Base-by-base conservation (phyloP, 2,329 filamentous ascomycete genomes). In the Alternaria brassicae region DNA sequence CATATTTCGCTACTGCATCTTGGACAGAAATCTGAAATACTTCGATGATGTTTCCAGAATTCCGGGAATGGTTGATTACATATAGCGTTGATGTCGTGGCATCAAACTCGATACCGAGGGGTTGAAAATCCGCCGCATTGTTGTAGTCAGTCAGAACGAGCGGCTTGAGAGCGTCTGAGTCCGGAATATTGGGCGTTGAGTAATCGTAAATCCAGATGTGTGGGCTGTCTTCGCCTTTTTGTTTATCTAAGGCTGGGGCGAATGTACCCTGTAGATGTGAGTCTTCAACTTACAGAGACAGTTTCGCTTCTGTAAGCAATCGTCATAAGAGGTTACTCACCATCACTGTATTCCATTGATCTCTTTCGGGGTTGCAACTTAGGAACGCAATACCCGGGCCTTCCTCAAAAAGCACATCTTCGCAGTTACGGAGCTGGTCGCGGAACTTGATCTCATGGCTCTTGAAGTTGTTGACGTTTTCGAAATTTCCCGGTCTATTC, bases 261-360 rank as follows among this genome's bases (percentile, higher is more conserved):
- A 78, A 78, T 3, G 69, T 67, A 27, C 77, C 74, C 75, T 74
- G 40, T 32, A 47, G 13, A 34, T 47, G 44, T 47, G 21, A 47
- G 44, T 8, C 13, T 15, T n/a, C 12, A 15, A 9, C 17, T 7
- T 13, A 13, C 13, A 32, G 4, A 34, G 10, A 6, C 15, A 15
- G 1, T n/a, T 23, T 47, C 17, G 44, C 5, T n/a, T 21, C 17
- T 47, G 21, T 8, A 19, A 21, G 17, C 17, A 47, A 34, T 10
- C 4, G 4, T 15, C 3, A 30, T 4, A 8, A 9, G 19, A 32
- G n/a, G 36, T n/a, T 4, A 58, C 73, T 57, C 54, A 81, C 80
- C 79, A 81, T 81, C 10, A 82, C 80, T 0, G 79, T 81, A 51
- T 82, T 81, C 80, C 80, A 82, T 5, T 67, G 63, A 63, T 81